Evolutionary conservation across 179 eudicot genomes (phyloP).

Genomic region (Silene noctiflora): DNA sequence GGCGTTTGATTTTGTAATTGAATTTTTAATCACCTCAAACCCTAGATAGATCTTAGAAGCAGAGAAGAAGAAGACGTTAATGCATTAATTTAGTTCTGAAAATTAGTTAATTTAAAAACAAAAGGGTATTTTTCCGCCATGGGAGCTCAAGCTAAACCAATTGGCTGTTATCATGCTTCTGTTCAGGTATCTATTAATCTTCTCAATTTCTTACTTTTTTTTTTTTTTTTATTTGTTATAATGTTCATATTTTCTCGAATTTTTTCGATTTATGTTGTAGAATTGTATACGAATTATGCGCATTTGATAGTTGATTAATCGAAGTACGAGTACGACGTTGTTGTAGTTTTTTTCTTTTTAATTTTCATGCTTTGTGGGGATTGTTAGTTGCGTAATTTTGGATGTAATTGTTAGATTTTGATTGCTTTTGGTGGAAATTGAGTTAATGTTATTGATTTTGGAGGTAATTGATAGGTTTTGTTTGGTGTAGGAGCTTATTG

Average conservation of each 20-base stretch:
- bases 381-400: constrained; percentile 1
- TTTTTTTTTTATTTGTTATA: neutral
- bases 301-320: neutral
- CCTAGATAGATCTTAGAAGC: too few relatives aligned
- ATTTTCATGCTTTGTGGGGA: neutral
- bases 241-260: neutral
- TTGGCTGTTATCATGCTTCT: constrained; percentile 76
- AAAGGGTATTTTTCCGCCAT: neutral
- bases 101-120: too few relatives aligned
- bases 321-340: neutral
- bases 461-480: constrained; percentile 17
- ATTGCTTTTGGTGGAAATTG: constrained; percentile 3
- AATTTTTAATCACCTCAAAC: neutral
- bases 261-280: neutral
- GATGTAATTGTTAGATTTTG: neutral
- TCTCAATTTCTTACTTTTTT: neutral
- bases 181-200: constrained; percentile 55
- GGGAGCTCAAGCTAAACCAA: constrained; percentile 43
- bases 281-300: neutral
- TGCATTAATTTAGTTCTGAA: neutral
- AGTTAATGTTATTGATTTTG: neutral
- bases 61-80: neutral
- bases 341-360: neutral
- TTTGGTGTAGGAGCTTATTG: constrained; percentile 67
- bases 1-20: neutral